Evolutionary conservation across 108 stramenopile genomes (phyloP).

Genomic region (Seminavis robusta): DNA sequence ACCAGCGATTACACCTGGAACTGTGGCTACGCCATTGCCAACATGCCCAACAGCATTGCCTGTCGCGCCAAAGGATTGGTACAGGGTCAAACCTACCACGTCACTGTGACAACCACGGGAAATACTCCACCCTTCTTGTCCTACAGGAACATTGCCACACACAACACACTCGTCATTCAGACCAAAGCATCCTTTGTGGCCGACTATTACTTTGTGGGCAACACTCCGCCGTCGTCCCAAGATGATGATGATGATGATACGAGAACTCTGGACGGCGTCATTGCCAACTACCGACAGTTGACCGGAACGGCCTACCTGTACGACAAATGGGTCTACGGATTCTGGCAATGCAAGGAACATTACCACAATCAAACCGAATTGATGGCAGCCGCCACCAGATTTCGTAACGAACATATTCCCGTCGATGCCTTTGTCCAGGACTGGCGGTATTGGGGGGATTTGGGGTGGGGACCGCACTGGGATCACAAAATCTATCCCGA

Average conservation of each 20-base stretch:
- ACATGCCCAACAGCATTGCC: too few relatives aligned
- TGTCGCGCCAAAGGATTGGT: too few relatives aligned
- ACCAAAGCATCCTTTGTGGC: constrained; percentile 1
- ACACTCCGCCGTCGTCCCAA: too few relatives aligned
- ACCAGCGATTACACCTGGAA: too few relatives aligned
- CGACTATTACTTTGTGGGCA: constrained; percentile 20
- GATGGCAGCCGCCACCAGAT: not conserved
- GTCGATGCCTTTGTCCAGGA: constrained; percentile 16
- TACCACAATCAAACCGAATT: constrained; percentile 11
- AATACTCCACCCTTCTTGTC: too few relatives aligned
- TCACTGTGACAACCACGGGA: too few relatives aligned
- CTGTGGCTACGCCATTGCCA: too few relatives aligned
- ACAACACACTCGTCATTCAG: not conserved
- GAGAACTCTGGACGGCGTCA: not conserved
- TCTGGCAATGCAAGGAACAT: constrained; percentile 21
- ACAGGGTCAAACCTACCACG: too few relatives aligned
- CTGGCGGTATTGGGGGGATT: constrained; percentile 14
- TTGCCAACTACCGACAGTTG: constrained; percentile 1
- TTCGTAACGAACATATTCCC: constrained; percentile 1
- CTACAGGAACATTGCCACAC: not conserved
- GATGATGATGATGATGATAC: not conserved
- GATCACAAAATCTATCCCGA: constrained; percentile 2
- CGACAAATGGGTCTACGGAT: constrained; percentile 9
- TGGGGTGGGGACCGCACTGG: constrained; percentile 22
- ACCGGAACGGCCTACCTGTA: constrained; percentile 5